These are phyloP conservation scores for Mycena vulgaris DNA, from an alignment of 768 basidiomycete genomes.

Conservation along the genomic window DNA sequence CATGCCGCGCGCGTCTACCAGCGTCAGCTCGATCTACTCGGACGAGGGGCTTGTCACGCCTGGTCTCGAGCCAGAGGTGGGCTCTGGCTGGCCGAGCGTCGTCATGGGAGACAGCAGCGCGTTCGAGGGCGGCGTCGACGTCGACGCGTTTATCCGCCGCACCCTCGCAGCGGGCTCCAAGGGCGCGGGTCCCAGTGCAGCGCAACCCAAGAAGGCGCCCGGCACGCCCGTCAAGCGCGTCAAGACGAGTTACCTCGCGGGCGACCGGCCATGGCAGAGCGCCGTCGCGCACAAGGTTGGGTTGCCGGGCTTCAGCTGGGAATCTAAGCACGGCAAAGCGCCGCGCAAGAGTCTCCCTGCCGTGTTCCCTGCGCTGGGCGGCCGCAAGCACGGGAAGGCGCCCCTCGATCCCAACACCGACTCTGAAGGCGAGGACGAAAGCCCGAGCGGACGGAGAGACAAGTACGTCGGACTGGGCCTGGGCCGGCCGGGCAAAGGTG, in stretches of 20 bases:
- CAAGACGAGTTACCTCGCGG: conserved; percentile 70
- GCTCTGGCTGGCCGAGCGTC: conserved; percentile 76
- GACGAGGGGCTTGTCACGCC: conserved; percentile 84
- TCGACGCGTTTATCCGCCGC: conserved; percentile 82
- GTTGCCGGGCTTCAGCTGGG: conserved; percentile 56
- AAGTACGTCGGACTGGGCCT: conserved; percentile 78
- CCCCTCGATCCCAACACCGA: conserved; percentile 64
- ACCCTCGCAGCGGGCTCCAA: conserved; percentile 75
- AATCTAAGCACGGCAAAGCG: conserved; percentile 61
- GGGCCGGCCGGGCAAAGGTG: conserved; percentile 58
- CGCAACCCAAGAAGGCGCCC: conserved; percentile 72
- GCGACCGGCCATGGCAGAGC: conserved; percentile 85
- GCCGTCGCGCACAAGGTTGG: conserved; percentile 81
- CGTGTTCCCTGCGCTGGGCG: conserved; percentile 68
- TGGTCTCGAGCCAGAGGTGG: conserved; percentile 64
- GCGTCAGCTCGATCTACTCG: conserved; percentile 73
- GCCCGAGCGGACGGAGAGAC: conserved; percentile 70
- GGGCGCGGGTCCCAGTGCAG: conserved; percentile 46
- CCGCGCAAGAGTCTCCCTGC: conserved; percentile 85
- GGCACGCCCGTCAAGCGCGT: conserved; percentile 88
- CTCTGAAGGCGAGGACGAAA: conserved; percentile 77
- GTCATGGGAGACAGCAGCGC: conserved; percentile 57
- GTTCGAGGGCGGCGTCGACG: conserved; percentile 59
- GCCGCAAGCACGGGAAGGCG: conserved; percentile 48
- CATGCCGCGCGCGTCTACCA: conserved; percentile 75